Base-by-base conservation (phyloP, 768 basidiomycete species). In the Psilocybe azurescens region DNA sequence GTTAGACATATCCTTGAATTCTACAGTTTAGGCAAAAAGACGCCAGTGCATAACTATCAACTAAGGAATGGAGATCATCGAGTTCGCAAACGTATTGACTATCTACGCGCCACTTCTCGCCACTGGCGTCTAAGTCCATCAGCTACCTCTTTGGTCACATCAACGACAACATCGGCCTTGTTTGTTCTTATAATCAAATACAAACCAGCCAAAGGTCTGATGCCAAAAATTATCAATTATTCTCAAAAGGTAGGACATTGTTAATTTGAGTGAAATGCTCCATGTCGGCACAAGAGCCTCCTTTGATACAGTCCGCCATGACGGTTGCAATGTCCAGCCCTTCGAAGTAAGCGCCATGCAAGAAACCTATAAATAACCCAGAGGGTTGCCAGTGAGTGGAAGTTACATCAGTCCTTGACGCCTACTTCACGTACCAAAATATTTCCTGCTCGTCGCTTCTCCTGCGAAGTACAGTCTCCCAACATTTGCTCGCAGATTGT, bases 131-230 rank as follows among this genome's bases (percentile, higher is more conserved):
- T 3, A 96, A 76, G 11, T 53, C 80, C 77, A 62, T 91, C 89
- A 0, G 86, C 93, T 1, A 87, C 76, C 0, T 88, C 89, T 66
- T 86, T 80, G 1, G 83, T 76, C 2, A 99, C 81, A 0, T 94
- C 97, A 28, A 93, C 94, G 5, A 89, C 91, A 2, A 97, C 95
- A 70, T 98, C 95, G 0, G 97, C 97, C 74, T 99, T 99, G 80
- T 91, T 94, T 1, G 97, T 99, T 14, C 97, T 84, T 60, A 98
- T 76, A 69, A 93, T 94, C 28, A 98, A 76, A 7, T 97, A 92
- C 8, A 88, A 78, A 1, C 92, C 91, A 0, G 86, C 85, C 9
- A 98, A 75, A 2, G 93, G 91, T 5, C 95, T 93, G 89, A 47
- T 50, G 4, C 20, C 57, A 3, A 38, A 69, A 38, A 28, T 55